These are phyloP conservation scores for Pichia ethanolica DNA, from an alignment of 805 yeast genomes.

Conservation along the genomic window DNA sequence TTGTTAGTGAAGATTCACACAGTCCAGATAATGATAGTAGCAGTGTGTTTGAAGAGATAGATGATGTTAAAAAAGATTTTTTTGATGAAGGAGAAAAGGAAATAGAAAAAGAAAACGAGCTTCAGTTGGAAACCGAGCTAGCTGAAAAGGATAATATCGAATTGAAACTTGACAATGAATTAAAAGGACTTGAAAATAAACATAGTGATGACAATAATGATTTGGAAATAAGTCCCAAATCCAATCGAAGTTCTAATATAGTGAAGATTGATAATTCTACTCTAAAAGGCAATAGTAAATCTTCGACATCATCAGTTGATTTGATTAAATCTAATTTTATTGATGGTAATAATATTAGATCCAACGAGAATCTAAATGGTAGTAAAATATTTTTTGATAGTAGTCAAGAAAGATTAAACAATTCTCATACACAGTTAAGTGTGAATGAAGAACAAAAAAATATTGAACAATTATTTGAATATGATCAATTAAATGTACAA, in stretches of 20 bases:
- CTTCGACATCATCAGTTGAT: not conserved
- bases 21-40: not conserved
- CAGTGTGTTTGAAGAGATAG: constrained; percentile 3
- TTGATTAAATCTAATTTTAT: not conserved
- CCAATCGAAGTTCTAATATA: not conserved
- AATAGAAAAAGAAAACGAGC: constrained; percentile 1
- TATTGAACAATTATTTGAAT: constrained; percentile 40
- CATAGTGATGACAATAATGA: not conserved
- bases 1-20: not conserved
- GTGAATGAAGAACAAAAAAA: constrained; percentile 11
- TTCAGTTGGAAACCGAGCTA: not conserved
- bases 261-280: not conserved
- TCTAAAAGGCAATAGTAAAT: not conserved
- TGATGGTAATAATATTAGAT: not conserved
- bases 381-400: not conserved
- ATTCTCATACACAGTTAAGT: constrained; percentile 1
- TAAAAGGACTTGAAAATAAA: not conserved
- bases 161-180: not conserved
- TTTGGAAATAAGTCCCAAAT: too few relatives aligned
- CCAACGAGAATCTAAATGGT: not conserved
- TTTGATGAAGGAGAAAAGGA: constrained; percentile 1
- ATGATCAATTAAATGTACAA: constrained; percentile 75
- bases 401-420: constrained; percentile 2
- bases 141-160: not conserved
- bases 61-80: not conserved